These are phyloP conservation scores for Pseudogymnoascus sp. DNA, from an alignment of 2,329 filamentous ascomycete genomes.

Conservation along the genomic window DNA sequence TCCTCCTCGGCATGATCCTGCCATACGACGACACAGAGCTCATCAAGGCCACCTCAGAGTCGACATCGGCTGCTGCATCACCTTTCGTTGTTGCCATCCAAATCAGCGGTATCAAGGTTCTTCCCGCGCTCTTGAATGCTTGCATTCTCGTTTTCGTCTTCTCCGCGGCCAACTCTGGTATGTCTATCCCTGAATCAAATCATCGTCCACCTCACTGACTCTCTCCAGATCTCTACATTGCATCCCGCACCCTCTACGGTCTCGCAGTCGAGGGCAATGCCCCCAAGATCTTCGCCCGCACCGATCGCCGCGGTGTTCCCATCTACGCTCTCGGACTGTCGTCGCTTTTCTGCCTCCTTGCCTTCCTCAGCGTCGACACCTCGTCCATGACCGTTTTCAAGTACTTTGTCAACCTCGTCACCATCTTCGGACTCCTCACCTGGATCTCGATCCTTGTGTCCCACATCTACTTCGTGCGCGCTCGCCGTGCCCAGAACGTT, in stretches of 20 bases:
- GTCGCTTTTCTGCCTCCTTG: conserved; percentile 52
- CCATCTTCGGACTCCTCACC: conserved; percentile 27
- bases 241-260: conserved; percentile 61
- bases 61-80: conserved; percentile 40
- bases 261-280: conserved; percentile 60
- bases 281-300: conserved; percentile 47
- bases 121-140: conserved; percentile 61
- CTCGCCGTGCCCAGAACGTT: conserved; percentile 52
- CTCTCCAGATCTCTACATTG: conserved; percentile 47
- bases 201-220: neutral
- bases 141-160: conserved; percentile 59
- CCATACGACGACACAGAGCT: conserved; percentile 58
- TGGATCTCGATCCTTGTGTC: conserved; percentile 45
- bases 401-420: conserved; percentile 63
- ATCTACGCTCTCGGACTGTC: conserved; percentile 37
- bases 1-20: conserved; percentile 53
- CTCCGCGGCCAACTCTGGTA: conserved; percentile 49
- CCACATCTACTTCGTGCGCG: conserved; percentile 58
- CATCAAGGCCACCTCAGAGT: conserved; percentile 27
- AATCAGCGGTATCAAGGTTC: conserved; percentile 51
- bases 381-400: conserved; percentile 56
- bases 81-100: conserved; percentile 52
- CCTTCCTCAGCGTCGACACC: conserved; percentile 54
- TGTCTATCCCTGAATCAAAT: neutral
- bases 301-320: conserved; percentile 49